Conservation (phyloP, 139 green algal genomes). For the Tetraselmis chui region DNA sequence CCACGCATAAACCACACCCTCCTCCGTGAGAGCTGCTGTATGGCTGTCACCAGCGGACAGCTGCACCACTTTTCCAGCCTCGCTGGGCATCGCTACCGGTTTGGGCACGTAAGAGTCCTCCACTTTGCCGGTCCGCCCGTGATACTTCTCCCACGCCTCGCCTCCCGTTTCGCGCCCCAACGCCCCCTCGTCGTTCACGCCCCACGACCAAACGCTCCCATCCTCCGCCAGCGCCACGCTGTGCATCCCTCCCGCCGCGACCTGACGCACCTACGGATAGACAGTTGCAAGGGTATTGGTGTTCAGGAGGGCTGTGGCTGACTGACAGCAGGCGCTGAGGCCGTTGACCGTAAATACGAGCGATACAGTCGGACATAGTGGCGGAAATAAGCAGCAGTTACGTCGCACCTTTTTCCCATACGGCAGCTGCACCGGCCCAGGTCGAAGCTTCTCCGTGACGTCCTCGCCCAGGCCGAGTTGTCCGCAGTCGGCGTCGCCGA, state of each 20-base stretch:
- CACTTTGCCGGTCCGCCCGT: neutral
- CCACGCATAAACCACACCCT: conserved; percentile 74
- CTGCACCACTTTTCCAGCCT: conserved; percentile 41
- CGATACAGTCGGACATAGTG: no score
- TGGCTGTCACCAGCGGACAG: conserved; percentile 75
- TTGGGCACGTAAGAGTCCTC: conserved; percentile 37
- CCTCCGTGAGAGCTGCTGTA: conserved; percentile 56
- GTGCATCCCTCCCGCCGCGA: conserved; percentile 85
- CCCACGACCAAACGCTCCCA: conserved; percentile 64
- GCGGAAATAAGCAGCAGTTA: neutral
- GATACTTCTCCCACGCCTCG: conserved; percentile 26
- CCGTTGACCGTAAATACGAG: no score
- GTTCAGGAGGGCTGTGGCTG: no score
- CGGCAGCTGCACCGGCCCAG: conserved; percentile 22
- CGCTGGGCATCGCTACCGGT: conserved; percentile 32
- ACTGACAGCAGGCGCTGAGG: no score
- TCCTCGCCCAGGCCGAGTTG: conserved; percentile 60
- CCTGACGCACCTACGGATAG: conserved; percentile 36
- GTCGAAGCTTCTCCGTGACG: conserved; percentile 35
- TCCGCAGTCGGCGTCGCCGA: conserved; percentile 52
- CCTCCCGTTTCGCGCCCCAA: conserved; percentile 59
- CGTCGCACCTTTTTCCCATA: conserved; percentile 19
- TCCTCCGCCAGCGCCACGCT: conserved; percentile 57
- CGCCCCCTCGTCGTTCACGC: conserved; percentile 89
- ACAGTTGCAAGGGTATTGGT: no score